phyloP scores from a whole-genome alignment of 179 eudicot genomes.

The Actinidia chinensis region DNA sequence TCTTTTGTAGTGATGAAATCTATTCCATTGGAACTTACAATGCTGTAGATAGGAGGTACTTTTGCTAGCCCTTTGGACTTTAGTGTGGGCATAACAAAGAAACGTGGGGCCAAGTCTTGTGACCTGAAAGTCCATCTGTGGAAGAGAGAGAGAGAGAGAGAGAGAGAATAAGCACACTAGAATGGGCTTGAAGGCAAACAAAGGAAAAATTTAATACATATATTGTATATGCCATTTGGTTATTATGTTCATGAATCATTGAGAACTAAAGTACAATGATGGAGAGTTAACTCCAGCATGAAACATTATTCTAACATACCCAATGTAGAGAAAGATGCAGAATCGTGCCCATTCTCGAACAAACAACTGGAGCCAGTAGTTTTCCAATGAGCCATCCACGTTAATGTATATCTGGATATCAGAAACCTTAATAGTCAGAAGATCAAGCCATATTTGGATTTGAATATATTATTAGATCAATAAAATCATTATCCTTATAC shows the following conservation, averaged over 20 bases:
- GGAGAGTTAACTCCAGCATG: background rate
- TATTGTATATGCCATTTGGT: too few relatives aligned
- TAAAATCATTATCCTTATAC: slow-evolving; percentile 31
- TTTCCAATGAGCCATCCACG: slow-evolving; percentile 63
- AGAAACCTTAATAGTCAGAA: slow-evolving; percentile 12
- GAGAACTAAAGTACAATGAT: background rate
- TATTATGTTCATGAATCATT: background rate
- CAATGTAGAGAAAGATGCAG: slow-evolving; percentile 79
- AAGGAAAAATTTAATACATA: background rate
- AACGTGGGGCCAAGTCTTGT: slow-evolving; percentile 73
- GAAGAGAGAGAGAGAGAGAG: background rate
- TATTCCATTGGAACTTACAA: slow-evolving; percentile 51
- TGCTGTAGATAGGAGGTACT: slow-evolving; percentile 79
- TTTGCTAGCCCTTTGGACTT: slow-evolving; percentile 46
- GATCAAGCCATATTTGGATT: background rate
- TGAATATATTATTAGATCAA: background rate
- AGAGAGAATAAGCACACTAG: background rate
- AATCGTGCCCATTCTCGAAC: slow-evolving; percentile 87
- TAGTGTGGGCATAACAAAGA: slow-evolving; percentile 76
- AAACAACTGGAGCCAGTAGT: slow-evolving; percentile 77
- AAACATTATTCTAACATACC: slow-evolving; percentile 39
- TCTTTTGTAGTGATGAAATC: background rate
- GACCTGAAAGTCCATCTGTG: slow-evolving; percentile 91
- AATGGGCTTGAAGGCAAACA: background rate
- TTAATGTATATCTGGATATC: slow-evolving; percentile 66